Evolutionary conservation across 331 rosid genomes (phyloP).

Genomic region (Quercus tomentella): DNA sequence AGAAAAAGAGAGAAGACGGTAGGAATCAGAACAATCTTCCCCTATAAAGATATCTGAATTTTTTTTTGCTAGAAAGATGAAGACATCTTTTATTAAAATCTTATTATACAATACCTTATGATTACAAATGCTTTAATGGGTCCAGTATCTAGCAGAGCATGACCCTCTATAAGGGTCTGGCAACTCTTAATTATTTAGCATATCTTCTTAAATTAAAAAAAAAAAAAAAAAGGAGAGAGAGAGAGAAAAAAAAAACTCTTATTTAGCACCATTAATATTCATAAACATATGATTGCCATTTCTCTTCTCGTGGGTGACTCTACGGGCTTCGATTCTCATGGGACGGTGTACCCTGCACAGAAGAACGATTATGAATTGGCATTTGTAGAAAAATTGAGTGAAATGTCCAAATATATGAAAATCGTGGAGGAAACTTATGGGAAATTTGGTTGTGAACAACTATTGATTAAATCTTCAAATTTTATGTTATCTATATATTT

Average conservation of each 20-base stretch:
- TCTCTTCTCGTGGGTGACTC: neutral
- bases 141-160: neutral
- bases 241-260: neutral
- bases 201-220: no score
- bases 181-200: no score
- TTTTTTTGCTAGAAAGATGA: neutral
- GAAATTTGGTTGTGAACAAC: no score
- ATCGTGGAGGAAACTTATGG: neutral
- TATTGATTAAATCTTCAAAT: no score
- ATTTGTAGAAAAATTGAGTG: no score
- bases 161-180: neutral
- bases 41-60: neutral
- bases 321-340: conserved; percentile 18
- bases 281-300: neutral
- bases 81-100: neutral
- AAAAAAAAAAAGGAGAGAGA: no score
- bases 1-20: no score
- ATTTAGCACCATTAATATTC: conserved; percentile 1
- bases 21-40: no score
- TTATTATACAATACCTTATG: neutral
- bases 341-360: conserved; percentile 38
- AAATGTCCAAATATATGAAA: neutral
- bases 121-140: neutral
- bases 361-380: no score
- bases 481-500: no score